Percentiles rank a stretch among this genome's conserved stretches.
Evolutionary conservation across 805 yeast genomes (phyloP).

Genomic region (Myxozyma geophila): DNA sequence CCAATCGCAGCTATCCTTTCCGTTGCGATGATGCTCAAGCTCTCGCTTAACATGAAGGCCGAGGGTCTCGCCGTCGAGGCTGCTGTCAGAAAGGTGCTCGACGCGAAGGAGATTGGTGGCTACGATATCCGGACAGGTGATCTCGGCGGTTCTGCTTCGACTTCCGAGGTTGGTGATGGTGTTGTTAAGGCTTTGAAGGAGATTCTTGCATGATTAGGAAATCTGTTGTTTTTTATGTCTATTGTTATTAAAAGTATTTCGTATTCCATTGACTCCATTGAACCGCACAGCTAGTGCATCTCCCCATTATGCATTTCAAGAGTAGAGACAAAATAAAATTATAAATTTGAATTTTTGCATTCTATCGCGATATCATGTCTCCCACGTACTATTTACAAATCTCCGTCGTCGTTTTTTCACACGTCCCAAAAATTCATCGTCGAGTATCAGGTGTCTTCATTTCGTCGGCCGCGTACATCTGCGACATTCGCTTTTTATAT

Average conservation of each 20-base stretch:
- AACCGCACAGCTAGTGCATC: no score
- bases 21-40: constrained; percentile 95
- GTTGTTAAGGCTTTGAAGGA: constrained; percentile 54
- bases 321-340: background rate
- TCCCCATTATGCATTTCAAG: background rate
- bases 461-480: background rate
- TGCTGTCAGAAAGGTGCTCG: constrained; percentile 84
- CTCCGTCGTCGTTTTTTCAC: background rate
- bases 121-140: constrained; percentile 79
- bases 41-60: constrained; percentile 78
- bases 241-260: background rate
- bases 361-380: background rate
- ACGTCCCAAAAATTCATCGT: background rate
- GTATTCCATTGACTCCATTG: background rate
- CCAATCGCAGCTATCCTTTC: constrained; percentile 95
- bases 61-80: constrained; percentile 88
- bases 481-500: background rate
- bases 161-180: constrained; percentile 94
- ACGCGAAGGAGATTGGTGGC: constrained; percentile 56
- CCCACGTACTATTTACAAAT: background rate
- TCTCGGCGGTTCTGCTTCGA: constrained; percentile 79
- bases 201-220: constrained; percentile 4
- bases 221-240: no score
- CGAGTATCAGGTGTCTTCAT: background rate
- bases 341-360: background rate